Evolutionary conservation across 129 eudicot genomes (phyloP), one percentile per base, ranked within the genome.

Genomic region (Flaveria brownii): DNA sequence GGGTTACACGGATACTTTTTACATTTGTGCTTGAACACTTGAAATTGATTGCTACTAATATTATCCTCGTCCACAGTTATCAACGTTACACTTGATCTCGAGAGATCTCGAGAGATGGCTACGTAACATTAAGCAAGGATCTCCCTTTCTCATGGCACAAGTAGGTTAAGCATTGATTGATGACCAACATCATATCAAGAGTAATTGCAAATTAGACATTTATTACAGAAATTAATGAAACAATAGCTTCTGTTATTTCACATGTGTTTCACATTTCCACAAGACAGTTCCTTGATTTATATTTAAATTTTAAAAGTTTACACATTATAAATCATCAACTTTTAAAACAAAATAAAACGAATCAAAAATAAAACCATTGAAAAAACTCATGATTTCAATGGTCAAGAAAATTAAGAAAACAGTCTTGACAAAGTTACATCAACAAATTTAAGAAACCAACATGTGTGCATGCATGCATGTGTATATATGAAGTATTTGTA

Each of bases 201-300:
- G 36, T 33, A 33, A 33, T 33, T 33, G 54, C 54, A 47, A 47
- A 47, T 11, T 47, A 47, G 52, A 11, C 2, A 6, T 42, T 42
- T 5, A 42, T 42, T 7, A 42, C 46, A 42, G 10, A 8, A 43
- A 8, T 43, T 43, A 43, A 11, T 1, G 49, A 43, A 9, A 8
- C 49, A 45, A 10, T 47, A 10, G 2, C 54, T 49, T 49, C n/a
- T 12, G n/a, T 49, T 49, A 49, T 49, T 49, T 49, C 54, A 49
- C 17, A n/a, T 0, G 2, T 16, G 5, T 52, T 52, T 50, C 68
- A 79, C 57, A 65, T 72, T 64, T 74, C 50, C 83, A 52, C 83
- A 65, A 66, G 79, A 80, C 61, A 74, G 49, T 80, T 73, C 41
- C 51, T 80, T 73, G 83, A 66, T 20, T 73, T 66, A 66, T 73